A percentile compares a stretch with the other conserved stretches of the same genome.
These are phyloP conservation scores for Biscogniauxia marginata DNA, from an alignment of 2,329 filamentous ascomycete genomes.

Conservation along the genomic window DNA sequence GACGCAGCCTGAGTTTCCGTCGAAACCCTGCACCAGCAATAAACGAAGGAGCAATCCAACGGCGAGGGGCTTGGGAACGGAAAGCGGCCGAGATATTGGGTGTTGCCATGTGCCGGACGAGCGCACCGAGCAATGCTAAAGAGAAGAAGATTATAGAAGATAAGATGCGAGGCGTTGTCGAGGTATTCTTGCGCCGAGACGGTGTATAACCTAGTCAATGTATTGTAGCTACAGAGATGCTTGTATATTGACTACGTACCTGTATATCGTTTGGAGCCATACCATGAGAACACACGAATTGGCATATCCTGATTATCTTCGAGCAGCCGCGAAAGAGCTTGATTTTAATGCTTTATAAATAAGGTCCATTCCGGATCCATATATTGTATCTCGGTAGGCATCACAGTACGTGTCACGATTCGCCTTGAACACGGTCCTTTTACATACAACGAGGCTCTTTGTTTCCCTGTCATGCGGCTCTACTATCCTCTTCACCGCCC, in stretches of 20 bases:
- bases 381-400: too few relatives aligned
- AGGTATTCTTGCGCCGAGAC: constrained; percentile 62
- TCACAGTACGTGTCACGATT: too few relatives aligned
- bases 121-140: constrained; percentile 39
- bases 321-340: too few relatives aligned
- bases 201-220: constrained; percentile 1
- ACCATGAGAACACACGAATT: too few relatives aligned
- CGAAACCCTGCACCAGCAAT: constrained; percentile 25
- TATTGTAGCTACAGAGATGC: background rate
- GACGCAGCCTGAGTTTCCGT: constrained; percentile 49
- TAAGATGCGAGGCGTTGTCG: constrained; percentile 63
- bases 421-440: too few relatives aligned
- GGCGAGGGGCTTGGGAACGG: constrained; percentile 57
- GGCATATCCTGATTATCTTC: too few relatives aligned
- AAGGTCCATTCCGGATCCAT: too few relatives aligned
- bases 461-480: too few relatives aligned
- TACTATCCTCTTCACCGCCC: too few relatives aligned
- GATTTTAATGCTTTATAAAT: too few relatives aligned
- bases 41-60: constrained; percentile 49
- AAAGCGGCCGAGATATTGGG: constrained; percentile 66
- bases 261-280: too few relatives aligned
- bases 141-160: constrained; percentile 62
- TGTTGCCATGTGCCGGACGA: constrained; percentile 57
- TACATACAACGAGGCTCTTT: too few relatives aligned
- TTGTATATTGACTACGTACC: background rate